phyloP scores from a whole-genome alignment of 768 basidiomycete genomes.

The Russula compacta region DNA sequence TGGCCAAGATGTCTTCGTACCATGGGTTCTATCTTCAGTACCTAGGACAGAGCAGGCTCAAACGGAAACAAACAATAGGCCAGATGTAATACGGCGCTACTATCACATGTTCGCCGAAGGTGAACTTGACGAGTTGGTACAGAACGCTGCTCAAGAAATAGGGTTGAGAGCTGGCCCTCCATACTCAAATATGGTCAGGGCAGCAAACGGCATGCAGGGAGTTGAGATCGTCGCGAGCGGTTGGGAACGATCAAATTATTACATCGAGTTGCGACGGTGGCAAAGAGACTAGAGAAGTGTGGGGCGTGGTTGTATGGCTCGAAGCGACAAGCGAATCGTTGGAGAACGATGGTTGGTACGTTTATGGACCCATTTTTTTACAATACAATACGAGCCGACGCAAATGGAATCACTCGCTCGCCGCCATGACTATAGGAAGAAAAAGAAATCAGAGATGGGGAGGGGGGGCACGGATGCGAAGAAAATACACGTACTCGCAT shows the following conservation, averaged over 20 bases:
- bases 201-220: conserved; percentile 30
- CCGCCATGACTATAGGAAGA: conserved; percentile 67
- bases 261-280: conserved; percentile 70
- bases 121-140: conserved; percentile 59
- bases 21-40: conserved; percentile 58
- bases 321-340: conserved; percentile 4
- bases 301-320: conserved; percentile 1
- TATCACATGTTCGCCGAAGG: conserved; percentile 91
- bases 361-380: conserved; percentile 3
- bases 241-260: conserved; percentile 88
- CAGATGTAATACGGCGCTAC: conserved; percentile 71
- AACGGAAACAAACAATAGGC: conserved; percentile 15
- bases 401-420: conserved; percentile 60
- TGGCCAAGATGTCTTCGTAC: conserved; percentile 82
- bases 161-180: conserved; percentile 42
- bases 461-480: neutral
- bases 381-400: conserved; percentile 25
- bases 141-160: conserved; percentile 51
- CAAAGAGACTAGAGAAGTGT: conserved; percentile 5
- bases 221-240: conserved; percentile 64
- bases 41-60: conserved; percentile 15
- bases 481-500: conserved; percentile 68
- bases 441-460: neutral
- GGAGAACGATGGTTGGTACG: conserved; percentile 2
- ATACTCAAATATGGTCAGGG: neutral